These are phyloP conservation scores for Hypocreales sp. DNA, from an alignment of 2,329 filamentous ascomycete species.

Conservation along the genomic window DNA sequence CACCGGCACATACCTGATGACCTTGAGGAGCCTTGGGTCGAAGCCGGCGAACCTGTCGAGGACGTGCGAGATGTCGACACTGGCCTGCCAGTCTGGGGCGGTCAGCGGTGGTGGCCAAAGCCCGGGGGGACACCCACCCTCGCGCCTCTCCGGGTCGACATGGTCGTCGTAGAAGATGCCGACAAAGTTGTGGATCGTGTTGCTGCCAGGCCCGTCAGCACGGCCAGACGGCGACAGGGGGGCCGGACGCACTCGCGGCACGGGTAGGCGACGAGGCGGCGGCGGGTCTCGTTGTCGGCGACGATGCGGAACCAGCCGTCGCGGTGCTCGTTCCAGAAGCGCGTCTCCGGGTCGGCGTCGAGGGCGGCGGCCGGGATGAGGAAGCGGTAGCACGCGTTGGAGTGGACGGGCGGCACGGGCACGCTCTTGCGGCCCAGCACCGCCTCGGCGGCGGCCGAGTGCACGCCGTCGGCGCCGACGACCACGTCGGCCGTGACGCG, in stretches of 20 bases:
- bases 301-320: conserved; percentile 12
- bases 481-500: conserved; percentile 19
- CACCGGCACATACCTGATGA: conserved; percentile 10
- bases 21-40: conserved; percentile 10
- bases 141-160: conserved; percentile 4
- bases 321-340: conserved; percentile 11
- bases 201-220: conserved; percentile 5
- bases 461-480: conserved; percentile 28
- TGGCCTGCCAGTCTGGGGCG: conserved; percentile 14
- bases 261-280: conserved; percentile 16
- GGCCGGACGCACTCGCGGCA: conserved; percentile 12
- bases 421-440: conserved; percentile 12
- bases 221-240: neutral
- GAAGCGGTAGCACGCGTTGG: conserved; percentile 20
- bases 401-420: conserved; percentile 10
- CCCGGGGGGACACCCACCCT: conserved; percentile 6
- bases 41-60: conserved; percentile 13
- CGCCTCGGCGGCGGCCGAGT: conserved; percentile 15
- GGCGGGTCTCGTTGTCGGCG: conserved; percentile 6
- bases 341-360: conserved; percentile 13
- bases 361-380: conserved; percentile 14
- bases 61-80: conserved; percentile 12
- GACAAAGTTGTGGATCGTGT: conserved; percentile 18
- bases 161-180: conserved; percentile 14
- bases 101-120: neutral